Percentiles rank a stretch among this genome's conserved stretches.
Conservation (phyloP, 768 basidiomycete species). For the Pisolithus marmoratus region DNA sequence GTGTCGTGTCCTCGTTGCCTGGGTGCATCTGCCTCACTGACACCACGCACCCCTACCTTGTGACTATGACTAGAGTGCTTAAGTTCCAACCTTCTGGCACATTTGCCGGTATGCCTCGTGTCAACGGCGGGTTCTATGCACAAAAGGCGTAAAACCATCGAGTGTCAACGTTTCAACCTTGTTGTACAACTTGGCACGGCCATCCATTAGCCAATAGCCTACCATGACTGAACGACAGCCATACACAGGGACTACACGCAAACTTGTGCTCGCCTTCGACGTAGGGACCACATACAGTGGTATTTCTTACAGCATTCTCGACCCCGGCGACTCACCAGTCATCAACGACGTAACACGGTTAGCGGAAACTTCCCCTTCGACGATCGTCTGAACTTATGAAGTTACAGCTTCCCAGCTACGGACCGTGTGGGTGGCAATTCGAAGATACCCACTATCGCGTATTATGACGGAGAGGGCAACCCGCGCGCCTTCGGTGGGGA, state of each 20-base stretch:
- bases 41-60: conserved; percentile 1
- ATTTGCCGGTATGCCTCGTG: background rate
- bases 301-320: conserved; percentile 36
- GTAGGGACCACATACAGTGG: conserved; percentile 49
- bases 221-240: conserved; percentile 28
- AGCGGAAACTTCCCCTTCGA: background rate
- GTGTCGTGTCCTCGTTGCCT: background rate
- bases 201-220: background rate
- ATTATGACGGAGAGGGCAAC: conserved; percentile 37
- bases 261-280: conserved; percentile 46
- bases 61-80: background rate
- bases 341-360: conserved; percentile 20
- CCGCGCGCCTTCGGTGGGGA: conserved; percentile 42
- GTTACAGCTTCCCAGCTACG: conserved; percentile 40
- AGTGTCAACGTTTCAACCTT: background rate
- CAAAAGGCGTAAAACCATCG: background rate
- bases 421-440: conserved; percentile 41
- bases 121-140: background rate
- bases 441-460: conserved; percentile 46
- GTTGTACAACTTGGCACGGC: background rate
- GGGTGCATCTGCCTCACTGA: conserved; percentile 8
- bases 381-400: conserved; percentile 4
- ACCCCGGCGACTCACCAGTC: conserved; percentile 24
- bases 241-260: conserved; percentile 36
- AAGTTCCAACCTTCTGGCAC: background rate